A percentile compares a stretch with the other conserved stretches of the same genome.
Conservation (phyloP, 495 filamentous ascomycete species). For the Penicillium riverlandense region DNA sequence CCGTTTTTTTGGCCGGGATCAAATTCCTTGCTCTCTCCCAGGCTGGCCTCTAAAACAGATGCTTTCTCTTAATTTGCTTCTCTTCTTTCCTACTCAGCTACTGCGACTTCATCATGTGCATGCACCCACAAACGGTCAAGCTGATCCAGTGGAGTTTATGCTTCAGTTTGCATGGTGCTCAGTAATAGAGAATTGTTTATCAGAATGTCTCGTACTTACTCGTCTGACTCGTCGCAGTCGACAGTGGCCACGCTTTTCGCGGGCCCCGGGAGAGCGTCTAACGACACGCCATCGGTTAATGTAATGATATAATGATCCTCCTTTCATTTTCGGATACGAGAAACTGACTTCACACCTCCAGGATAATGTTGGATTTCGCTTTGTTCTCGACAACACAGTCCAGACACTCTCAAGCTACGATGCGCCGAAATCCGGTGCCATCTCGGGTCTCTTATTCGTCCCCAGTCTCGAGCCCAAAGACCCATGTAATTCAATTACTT, state of each 20-base stretch:
- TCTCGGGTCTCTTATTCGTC: slow-evolving; percentile 75
- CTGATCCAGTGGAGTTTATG: not conserved
- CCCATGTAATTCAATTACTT: slow-evolving; percentile 52
- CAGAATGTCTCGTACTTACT: slow-evolving; percentile 13
- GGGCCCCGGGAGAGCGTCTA: slow-evolving; percentile 27
- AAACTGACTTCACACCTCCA: slow-evolving; percentile 18
- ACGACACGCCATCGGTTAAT: slow-evolving; percentile 26
- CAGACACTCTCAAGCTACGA: slow-evolving; percentile 63
- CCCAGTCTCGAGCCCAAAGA: slow-evolving; percentile 53
- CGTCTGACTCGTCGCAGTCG: slow-evolving; percentile 15
- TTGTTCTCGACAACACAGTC: slow-evolving; percentile 51
- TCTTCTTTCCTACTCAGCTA: not conserved
- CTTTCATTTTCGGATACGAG: not conserved
- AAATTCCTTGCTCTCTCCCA: not conserved
- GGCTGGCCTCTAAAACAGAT: too few relatives aligned
- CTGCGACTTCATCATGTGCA: slow-evolving; percentile 1
- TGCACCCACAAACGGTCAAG: slow-evolving; percentile 1
- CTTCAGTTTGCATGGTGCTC: too few relatives aligned
- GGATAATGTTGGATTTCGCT: slow-evolving; percentile 59
- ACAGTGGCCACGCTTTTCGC: slow-evolving; percentile 35
- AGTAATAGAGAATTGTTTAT: not conserved
- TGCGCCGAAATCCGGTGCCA: slow-evolving; percentile 44
- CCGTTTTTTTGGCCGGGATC: not conserved
- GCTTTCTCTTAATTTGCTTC: not conserved
- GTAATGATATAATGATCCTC: slow-evolving; percentile 16